Evolutionary conservation across 1,139 yeast genomes (phyloP).

Genomic region (Geotrichum restrictum): DNA sequence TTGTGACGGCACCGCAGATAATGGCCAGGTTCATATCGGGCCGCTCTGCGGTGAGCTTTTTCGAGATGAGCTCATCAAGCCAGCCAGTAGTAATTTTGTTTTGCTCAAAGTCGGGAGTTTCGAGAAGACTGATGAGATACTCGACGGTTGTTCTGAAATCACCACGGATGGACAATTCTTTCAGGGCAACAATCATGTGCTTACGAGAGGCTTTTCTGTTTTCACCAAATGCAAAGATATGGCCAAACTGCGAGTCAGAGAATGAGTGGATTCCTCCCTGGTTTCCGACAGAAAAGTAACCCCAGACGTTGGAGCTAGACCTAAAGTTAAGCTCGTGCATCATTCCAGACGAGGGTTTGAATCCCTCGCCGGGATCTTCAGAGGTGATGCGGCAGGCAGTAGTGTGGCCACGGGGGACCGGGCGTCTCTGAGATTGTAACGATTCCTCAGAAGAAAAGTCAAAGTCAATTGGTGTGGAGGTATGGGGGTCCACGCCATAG

Average conservation of each 20-base stretch:
- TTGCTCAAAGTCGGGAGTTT: conserved; percentile 93
- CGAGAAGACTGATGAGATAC: conserved; percentile 86
- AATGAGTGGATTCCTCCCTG: conserved; percentile 96
- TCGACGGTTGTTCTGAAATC: conserved; percentile 99
- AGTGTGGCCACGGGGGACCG: conserved; percentile 95
- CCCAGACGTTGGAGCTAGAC: conserved; percentile 98
- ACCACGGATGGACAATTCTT: conserved; percentile 94
- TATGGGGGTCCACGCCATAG: conserved; percentile 95
- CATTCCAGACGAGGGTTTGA: conserved; percentile 96
- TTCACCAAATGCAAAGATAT: conserved; percentile 97
- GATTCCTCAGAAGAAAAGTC: conserved; percentile 74
- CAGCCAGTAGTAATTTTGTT: conserved; percentile 97
- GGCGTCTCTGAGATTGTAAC: conserved; percentile 77
- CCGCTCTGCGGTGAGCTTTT: conserved; percentile 91
- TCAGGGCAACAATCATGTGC: conserved; percentile 97
- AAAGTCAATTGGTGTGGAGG: conserved; percentile 85
- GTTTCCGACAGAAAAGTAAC: conserved; percentile 94
- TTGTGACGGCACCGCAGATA: conserved; percentile 94
- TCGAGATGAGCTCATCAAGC: conserved; percentile 92
- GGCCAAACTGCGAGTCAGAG: conserved; percentile 98
- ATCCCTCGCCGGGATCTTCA: conserved; percentile 98
- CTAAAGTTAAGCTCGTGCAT: conserved; percentile 93
- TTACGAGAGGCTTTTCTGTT: conserved; percentile 96
- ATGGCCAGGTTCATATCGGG: conserved; percentile 90
- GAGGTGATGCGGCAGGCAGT: conserved; percentile 98